Conservation (phyloP, 2,329 filamentous ascomycete species). For the Trichoderma breve region DNA sequence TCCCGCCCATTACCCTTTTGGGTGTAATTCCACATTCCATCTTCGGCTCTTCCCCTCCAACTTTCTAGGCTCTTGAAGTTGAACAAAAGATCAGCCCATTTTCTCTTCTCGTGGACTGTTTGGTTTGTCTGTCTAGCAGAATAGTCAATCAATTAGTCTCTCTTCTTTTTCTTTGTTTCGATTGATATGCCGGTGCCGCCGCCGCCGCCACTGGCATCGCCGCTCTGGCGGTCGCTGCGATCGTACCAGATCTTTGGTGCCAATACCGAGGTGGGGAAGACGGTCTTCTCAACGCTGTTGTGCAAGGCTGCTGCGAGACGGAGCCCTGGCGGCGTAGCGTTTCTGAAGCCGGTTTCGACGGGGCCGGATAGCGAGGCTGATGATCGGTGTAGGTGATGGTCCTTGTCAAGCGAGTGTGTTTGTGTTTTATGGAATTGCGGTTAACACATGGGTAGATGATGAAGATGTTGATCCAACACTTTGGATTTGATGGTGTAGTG, state of each 20-base stretch:
- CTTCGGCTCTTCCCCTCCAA: not conserved
- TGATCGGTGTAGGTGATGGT: constrained; percentile 52
- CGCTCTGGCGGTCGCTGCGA: constrained; percentile 67
- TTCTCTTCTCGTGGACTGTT: not conserved
- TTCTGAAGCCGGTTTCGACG: constrained; percentile 80
- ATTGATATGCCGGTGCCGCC: constrained; percentile 21
- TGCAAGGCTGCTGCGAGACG: constrained; percentile 60
- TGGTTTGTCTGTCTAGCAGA: not conserved
- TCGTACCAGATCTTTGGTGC: constrained; percentile 77
- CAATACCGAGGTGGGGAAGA: constrained; percentile 84
- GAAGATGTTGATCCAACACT: not conserved
- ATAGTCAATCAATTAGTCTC: not conserved
- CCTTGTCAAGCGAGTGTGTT: not conserved
- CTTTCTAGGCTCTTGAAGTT: not conserved
- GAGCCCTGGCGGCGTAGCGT: constrained; percentile 52
- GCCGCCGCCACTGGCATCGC: constrained; percentile 50
- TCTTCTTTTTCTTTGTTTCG: not conserved
- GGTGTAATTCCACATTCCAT: not conserved
- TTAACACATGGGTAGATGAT: constrained; percentile 10
- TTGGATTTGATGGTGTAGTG: not conserved
- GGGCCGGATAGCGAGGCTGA: constrained; percentile 69
- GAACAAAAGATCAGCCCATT: not conserved
- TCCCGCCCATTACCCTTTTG: constrained; percentile 14
- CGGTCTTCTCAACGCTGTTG: constrained; percentile 71
- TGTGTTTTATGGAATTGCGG: not conserved